Evolutionary conservation across 1,139 yeast species (phyloP), one percentile per base, ranked within the genome.

Genomic region (Candida dubliniensis): DNA sequence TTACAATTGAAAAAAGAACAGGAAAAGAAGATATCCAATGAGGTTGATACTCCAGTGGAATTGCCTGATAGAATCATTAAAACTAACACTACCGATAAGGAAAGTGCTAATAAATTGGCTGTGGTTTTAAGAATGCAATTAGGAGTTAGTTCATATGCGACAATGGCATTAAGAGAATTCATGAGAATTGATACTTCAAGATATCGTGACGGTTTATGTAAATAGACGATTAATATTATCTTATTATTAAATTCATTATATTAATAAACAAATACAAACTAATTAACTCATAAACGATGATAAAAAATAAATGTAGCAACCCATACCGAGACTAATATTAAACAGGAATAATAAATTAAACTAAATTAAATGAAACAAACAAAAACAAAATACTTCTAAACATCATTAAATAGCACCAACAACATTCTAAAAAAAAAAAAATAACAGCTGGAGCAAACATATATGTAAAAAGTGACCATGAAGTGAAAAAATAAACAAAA

Each of bases 81-180:
- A 55, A 71, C n/a, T n/a, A 57, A 25, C 60, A 68, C 60, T 15
- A 57, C 66, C 30, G 76, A 74, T 9, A 56, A 59, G 6, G 81
- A 78, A 10, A 71, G 68, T 29, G 77, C 74, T 10, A 56, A 60
- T 9, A 82, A 79, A 48, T 70, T 75, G 1, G 97, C 96, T 0
- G 82, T 91, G 9, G 75, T 91, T 9, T 65, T 95, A 49, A 82
- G 77, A 54, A 75, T 95, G 76, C 87, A 84, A 60, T 73, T 95
- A 47, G 95, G 90, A 2, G 83, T 87, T 7, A 86, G 97, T 38
- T 84, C 95, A 5, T 95, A 95, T 64, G 99, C 99, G 2, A 95
- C 99, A 0, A 95, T 95, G 99, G 96, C 97, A 0, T 69, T 95
- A 44, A 77, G 99, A 57, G 99, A 93, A 61, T 80, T 86, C 44